Percentiles rank a stretch among this genome's conserved stretches.
Evolutionary conservation across 78 protist genomes (phyloP).

Genomic region (Dictyostelium capitatum): DNA sequence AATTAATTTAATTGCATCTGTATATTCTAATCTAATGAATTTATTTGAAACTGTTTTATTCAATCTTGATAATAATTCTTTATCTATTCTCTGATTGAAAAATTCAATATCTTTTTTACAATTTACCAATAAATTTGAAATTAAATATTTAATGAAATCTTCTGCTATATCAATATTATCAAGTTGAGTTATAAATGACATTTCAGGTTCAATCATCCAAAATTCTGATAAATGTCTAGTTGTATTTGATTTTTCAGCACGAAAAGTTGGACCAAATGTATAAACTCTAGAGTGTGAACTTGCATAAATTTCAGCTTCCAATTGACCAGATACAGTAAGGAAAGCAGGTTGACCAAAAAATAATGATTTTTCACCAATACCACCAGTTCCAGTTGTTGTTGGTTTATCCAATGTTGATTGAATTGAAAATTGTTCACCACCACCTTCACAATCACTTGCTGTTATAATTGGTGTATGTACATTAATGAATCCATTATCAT

Average conservation of each 20-base stretch:
- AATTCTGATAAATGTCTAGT: constrained; percentile 95
- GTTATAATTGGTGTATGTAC: constrained; percentile 95
- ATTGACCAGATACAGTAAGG: constrained; percentile 93
- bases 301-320: constrained; percentile 87
- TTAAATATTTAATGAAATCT: constrained; percentile 56
- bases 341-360: constrained; percentile 87
- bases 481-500: constrained; percentile 72
- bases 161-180: constrained; percentile 88
- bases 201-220: constrained; percentile 96
- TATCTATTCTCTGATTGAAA: constrained; percentile 57
- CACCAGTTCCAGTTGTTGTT: no score
- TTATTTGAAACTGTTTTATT: background rate
- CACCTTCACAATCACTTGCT: constrained; percentile 95
- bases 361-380: no score
- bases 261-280: constrained; percentile 96
- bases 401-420: background rate
- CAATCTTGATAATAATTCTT: constrained; percentile 36
- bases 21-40: constrained; percentile 82
- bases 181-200: constrained; percentile 85
- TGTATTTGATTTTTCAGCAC: constrained; percentile 89
- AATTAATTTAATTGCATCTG: constrained; percentile 87
- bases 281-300: constrained; percentile 83
- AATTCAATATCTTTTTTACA: constrained; percentile 66
- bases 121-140: constrained; percentile 17
- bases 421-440: constrained; percentile 91